Evolutionary conservation across 805 yeast species (phyloP).

Genomic region (Candida nemodendra): DNA sequence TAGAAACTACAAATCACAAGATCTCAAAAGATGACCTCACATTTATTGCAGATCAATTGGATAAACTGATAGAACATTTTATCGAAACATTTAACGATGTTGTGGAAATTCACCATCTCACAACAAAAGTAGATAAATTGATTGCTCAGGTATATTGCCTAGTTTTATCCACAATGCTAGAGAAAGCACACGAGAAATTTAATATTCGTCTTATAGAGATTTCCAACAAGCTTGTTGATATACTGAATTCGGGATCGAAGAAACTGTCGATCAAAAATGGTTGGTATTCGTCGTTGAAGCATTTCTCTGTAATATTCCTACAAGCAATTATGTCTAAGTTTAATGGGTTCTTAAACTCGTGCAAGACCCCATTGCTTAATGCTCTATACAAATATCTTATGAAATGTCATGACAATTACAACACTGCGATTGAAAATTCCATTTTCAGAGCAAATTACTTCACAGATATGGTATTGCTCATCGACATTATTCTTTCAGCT

Average conservation of each 20-base stretch:
- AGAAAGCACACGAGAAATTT: constrained; percentile 33
- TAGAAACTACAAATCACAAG: constrained; percentile 6
- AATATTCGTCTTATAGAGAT: constrained; percentile 31
- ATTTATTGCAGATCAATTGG: constrained; percentile 24
- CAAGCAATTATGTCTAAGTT: constrained; percentile 32
- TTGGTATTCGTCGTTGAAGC: constrained; percentile 34
- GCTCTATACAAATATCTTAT: constrained; percentile 31
- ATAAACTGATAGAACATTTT: constrained; percentile 22
- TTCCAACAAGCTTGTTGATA: constrained; percentile 24
- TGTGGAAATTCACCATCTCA: constrained; percentile 23
- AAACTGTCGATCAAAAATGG: constrained; percentile 32
- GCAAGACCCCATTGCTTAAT: constrained; percentile 28
- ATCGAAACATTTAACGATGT: constrained; percentile 19
- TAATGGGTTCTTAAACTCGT: constrained; percentile 35
- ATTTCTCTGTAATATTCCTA: constrained; percentile 28
- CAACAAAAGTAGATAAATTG: constrained; percentile 25
- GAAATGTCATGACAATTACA: constrained; percentile 35
- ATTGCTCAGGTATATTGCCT: constrained; percentile 23
- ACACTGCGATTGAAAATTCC: constrained; percentile 30
- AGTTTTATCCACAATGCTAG: constrained; percentile 27
- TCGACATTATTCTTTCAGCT: constrained; percentile 29
- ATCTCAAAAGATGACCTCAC: constrained; percentile 22
- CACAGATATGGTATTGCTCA: constrained; percentile 29
- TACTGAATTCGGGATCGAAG: constrained; percentile 20
- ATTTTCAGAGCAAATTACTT: constrained; percentile 33